Evolutionary conservation across 2,329 filamentous ascomycete genomes (phyloP).

Genomic region (Trichoderma koningii): DNA sequence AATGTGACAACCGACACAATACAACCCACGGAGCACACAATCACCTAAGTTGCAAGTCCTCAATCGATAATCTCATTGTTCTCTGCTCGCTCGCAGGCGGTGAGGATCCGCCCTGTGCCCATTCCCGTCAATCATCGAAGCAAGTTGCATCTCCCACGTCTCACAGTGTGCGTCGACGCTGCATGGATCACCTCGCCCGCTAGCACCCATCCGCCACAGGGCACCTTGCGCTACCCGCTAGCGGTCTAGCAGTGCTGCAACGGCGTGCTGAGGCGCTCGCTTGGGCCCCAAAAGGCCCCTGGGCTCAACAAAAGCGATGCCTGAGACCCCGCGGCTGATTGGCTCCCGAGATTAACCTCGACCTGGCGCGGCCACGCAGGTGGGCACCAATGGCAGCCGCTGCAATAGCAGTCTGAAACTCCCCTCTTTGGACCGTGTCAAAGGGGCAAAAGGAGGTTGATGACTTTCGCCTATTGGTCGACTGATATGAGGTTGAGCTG

Average conservation of each 20-base stretch:
- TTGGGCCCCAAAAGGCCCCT: conserved; percentile 5
- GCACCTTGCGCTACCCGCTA: conserved; percentile 16
- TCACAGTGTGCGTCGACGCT: not conserved
- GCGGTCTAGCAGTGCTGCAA: conserved; percentile 4
- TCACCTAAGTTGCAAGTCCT: too few species aligned
- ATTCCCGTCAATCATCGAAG: not conserved
- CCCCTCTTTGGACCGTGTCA: not conserved
- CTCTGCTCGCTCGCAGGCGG: not conserved
- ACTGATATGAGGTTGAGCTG: too few species aligned
- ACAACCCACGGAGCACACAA: not conserved
- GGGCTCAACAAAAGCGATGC: conserved; percentile 19
- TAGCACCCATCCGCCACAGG: not conserved
- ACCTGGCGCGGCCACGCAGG: not conserved
- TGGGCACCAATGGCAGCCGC: conserved; percentile 11
- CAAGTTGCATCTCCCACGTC: not conserved
- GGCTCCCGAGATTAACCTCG: conserved; percentile 21
- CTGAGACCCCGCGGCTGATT: conserved; percentile 10
- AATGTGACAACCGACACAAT: not conserved
- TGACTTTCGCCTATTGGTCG: too few species aligned
- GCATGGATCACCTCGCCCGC: not conserved
- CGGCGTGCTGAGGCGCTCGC: conserved; percentile 17
- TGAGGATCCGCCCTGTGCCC: not conserved
- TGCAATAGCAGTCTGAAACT: conserved; percentile 13
- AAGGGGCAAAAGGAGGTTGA: too few species aligned
- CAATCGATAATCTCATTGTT: too few species aligned